Percentiles rank a stretch among this genome's conserved stretches.
These are phyloP conservation scores for Daldinia concentrica DNA, from an alignment of 495 filamentous ascomycete genomes.

Conservation along the genomic window DNA sequence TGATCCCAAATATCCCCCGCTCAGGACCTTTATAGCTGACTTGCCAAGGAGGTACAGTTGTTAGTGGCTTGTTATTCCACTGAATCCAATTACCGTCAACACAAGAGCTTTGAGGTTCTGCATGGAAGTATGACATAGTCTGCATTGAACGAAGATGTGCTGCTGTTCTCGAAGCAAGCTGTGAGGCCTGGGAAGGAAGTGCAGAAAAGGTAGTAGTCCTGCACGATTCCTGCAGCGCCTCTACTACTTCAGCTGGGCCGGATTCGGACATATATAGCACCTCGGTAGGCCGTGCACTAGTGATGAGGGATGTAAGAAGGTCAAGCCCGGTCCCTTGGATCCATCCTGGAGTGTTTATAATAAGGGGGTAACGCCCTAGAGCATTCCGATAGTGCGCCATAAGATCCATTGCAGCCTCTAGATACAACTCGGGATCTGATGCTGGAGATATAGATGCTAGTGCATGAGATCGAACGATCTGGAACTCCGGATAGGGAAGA, in stretches of 20 bases:
- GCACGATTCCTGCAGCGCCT: constrained; percentile 60
- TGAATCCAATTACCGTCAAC: constrained; percentile 16
- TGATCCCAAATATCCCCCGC: constrained; percentile 51
- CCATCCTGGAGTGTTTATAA: constrained; percentile 88
- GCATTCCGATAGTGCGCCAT: constrained; percentile 67
- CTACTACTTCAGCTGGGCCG: constrained; percentile 71
- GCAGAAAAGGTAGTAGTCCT: constrained; percentile 49
- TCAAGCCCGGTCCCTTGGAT: constrained; percentile 79
- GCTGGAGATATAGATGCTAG: constrained; percentile 76
- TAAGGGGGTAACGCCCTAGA: constrained; percentile 63
- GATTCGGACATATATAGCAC: constrained; percentile 80
- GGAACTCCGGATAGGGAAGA: constrained; percentile 41
- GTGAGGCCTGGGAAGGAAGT: constrained; percentile 68
- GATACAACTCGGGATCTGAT: constrained; percentile 75
- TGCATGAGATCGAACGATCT: constrained; percentile 71
- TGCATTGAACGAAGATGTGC: constrained; percentile 81
- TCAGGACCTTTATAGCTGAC: constrained; percentile 50
- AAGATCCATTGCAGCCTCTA: constrained; percentile 73
- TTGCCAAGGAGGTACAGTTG: constrained; percentile 51
- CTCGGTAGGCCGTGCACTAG: constrained; percentile 59
- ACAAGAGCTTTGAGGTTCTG: constrained; percentile 28
- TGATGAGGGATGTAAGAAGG: constrained; percentile 70
- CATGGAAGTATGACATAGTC: constrained; percentile 80
- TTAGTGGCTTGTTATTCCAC: constrained; percentile 54
- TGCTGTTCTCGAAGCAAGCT: constrained; percentile 70